Conservation (phyloP, 495 filamentous ascomycete genomes). For the Penicillium pulvis region DNA sequence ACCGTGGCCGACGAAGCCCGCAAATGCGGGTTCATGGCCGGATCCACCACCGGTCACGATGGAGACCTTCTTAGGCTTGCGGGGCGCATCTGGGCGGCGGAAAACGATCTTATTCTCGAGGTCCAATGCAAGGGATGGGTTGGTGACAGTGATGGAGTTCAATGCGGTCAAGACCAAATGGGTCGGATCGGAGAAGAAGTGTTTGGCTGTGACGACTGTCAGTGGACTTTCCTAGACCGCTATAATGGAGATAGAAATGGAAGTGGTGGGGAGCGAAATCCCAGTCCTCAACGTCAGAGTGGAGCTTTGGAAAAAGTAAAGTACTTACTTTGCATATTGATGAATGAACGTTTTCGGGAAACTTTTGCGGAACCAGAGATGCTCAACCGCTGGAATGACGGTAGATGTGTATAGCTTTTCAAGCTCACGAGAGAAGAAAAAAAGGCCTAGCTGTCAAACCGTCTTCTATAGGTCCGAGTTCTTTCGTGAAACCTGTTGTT, state of each 20-base stretch:
- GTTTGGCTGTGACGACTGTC: constrained; percentile 58
- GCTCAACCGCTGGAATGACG: neutral
- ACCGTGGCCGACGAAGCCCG: constrained; percentile 68
- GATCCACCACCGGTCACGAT: constrained; percentile 89
- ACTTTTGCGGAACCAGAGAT: constrained; percentile 7
- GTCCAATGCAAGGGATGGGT: constrained; percentile 84
- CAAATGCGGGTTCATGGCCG: constrained; percentile 92
- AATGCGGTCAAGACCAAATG: constrained; percentile 80
- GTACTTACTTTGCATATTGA: constrained; percentile 10
- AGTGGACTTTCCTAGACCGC: constrained; percentile 2
- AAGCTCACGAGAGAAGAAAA: neutral
- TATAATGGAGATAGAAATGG: neutral
- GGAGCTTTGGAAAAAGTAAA: neutral
- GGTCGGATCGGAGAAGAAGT: constrained; percentile 88
- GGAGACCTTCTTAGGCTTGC: constrained; percentile 62
- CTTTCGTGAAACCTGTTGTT: constrained; percentile 13
- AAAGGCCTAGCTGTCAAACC: neutral
- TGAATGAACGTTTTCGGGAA: constrained; percentile 3
- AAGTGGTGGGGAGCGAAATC: neutral
- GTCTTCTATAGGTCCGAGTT: constrained; percentile 8
- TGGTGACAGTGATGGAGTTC: constrained; percentile 74
- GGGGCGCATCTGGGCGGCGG: constrained; percentile 58
- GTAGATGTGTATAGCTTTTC: neutral
- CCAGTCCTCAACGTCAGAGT: constrained; percentile 2
- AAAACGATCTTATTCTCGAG: constrained; percentile 83